Evolutionary conservation across 1,284 basidiomycete genomes (phyloP), one percentile per base, ranked within the genome.

Genomic region (Bondarzewia mesenterica): DNA sequence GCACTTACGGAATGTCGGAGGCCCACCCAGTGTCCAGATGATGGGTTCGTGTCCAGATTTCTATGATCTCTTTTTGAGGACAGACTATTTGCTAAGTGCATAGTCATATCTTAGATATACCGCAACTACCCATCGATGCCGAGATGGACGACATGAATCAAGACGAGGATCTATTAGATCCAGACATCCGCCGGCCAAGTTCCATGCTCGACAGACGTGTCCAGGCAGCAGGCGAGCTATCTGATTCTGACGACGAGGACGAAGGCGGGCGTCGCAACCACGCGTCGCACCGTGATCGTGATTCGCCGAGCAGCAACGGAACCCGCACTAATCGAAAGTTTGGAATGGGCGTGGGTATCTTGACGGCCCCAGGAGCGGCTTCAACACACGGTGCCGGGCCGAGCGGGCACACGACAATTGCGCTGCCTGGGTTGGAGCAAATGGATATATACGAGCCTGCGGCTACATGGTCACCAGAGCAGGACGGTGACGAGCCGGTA

Each of bases 1-100:
- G 58, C 88, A 95, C 57, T 65, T 98, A 53, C 74, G 91, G 52
- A 82, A 89, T 53, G 78, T 85, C 48, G 86, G 85, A 6, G 88
- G 88, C 1, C 92, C 93, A 12, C 94, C 93, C 1, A 87, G 92
- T 62, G 87, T 95, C 5, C 93, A 93, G 57, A 85, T 93, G 80
- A 74, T 80, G 58, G 82, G 91, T 90, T 59, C 46, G 73, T 64
- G n/a, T 23, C 20, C 20, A 29, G n/a, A 20, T 10, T 20, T 39
- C 20, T 22, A 48, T 18, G 32, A 45, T 25, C 18, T 14, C 18
- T 3, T 27, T 35, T 15, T 32, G 15, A 42, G 36, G 8, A 36
- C 7, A 26, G 16, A 25, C 12, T 38, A 25, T 42, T 18, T n/a
- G n/a, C n/a, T n/a, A n/a, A n/a, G 50, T 35, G 15, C 27, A 44